Evolutionary conservation across 345 rosid species (phyloP).

Genomic region (Anacardium occidentale): DNA sequence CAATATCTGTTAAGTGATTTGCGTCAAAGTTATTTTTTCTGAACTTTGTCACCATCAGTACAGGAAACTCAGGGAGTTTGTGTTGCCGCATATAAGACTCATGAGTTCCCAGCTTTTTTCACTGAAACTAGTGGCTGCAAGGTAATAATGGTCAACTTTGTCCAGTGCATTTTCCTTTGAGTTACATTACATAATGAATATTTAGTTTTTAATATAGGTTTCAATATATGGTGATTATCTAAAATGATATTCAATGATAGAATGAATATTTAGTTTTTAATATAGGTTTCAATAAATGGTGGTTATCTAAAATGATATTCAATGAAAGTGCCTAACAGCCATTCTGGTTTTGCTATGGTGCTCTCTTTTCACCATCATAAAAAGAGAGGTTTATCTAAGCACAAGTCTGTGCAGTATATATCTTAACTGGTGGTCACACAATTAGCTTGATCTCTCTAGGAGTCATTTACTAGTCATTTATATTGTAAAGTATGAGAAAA

Average conservation of each 20-base stretch:
- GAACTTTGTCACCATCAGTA: neutral
- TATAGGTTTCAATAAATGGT: neutral
- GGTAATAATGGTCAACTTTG: constrained; percentile 18
- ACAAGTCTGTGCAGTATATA: too few species aligned
- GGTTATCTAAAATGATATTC: neutral
- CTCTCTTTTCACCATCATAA: neutral
- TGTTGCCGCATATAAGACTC: constrained; percentile 77
- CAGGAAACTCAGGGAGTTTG: constrained; percentile 98
- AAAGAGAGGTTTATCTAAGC: too few species aligned
- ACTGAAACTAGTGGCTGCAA: constrained; percentile 76
- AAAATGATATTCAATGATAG: neutral
- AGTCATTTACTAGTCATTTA: too few species aligned
- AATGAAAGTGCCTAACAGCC: neutral
- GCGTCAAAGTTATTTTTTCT: constrained; percentile 11
- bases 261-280: neutral
- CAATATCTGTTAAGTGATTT: constrained; percentile 3
- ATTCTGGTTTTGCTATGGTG: neutral
- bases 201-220: neutral
- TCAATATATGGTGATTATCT: neutral
- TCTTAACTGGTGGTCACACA: too few species aligned
- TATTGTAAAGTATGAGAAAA: too few species aligned
- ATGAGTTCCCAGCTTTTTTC: constrained; percentile 93
- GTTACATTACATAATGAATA: neutral
- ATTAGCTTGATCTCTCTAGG: too few species aligned
- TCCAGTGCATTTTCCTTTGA: constrained; percentile 4